phyloP scores from a whole-genome alignment of 441 rosid species.

The Syzygium malaccense region DNA sequence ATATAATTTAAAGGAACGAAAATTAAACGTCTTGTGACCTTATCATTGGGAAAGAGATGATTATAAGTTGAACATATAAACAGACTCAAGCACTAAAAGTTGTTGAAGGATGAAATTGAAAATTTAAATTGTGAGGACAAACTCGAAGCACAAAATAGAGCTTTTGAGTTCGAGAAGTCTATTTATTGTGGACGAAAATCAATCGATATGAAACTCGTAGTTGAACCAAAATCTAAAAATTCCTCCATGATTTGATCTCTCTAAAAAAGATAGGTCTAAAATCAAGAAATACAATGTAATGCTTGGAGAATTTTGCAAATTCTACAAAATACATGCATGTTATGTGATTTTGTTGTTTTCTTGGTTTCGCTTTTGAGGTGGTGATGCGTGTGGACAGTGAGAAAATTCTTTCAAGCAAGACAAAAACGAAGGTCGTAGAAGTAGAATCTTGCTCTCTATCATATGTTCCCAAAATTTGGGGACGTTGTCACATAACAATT shows the following conservation, averaged over 20 bases:
- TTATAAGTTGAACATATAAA: background rate
- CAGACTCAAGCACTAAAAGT: background rate
- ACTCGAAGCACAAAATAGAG: background rate
- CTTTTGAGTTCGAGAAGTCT: background rate
- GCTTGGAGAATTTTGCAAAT: background rate
- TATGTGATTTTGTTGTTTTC: background rate
- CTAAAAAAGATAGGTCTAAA: background rate
- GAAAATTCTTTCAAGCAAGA: background rate
- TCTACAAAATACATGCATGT: background rate
- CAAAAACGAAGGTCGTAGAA: background rate
- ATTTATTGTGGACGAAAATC: background rate
- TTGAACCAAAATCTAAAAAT: background rate
- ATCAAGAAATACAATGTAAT: background rate
- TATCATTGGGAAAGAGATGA: background rate
- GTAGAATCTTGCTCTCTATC: background rate
- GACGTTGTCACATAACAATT: background rate
- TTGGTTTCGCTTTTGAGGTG: background rate
- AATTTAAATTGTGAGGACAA: background rate
- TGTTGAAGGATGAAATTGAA: background rate
- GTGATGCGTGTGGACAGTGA: background rate
- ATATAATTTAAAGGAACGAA: background rate
- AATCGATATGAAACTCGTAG: background rate
- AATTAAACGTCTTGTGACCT: background rate
- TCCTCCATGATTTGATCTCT: background rate
- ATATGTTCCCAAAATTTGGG: background rate